Percentiles rank a stretch among this genome's conserved stretches.
phyloP scores from a whole-genome alignment of 495 filamentous ascomycete genomes.

The Tuber aestivum region DNA sequence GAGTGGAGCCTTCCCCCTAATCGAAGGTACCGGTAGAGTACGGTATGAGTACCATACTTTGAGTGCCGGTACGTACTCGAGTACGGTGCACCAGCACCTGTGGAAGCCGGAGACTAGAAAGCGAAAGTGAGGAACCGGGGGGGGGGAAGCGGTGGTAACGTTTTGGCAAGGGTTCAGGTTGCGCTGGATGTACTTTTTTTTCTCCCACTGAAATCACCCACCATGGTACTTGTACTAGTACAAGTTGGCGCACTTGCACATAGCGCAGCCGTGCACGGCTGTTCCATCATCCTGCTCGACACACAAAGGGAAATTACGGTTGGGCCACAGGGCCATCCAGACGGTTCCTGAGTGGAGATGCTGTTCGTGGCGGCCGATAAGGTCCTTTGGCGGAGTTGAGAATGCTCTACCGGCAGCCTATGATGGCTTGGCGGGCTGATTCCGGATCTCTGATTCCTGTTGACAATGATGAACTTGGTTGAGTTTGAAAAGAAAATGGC shows the following conservation, averaged over 20 bases:
- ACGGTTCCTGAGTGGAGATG: slow-evolving; percentile 20
- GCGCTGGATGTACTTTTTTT: slow-evolving; percentile 27
- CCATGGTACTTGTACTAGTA: too few relatives aligned
- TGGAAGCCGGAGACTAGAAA: not conserved
- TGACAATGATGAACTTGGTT: not conserved
- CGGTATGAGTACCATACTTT: not conserved
- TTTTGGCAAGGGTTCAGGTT: slow-evolving; percentile 27
- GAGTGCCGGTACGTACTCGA: too few relatives aligned
- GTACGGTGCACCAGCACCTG: too few relatives aligned
- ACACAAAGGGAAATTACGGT: slow-evolving; percentile 35
- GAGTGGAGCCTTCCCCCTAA: not conserved
- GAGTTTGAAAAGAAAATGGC: not conserved
- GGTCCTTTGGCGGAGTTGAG: not conserved
- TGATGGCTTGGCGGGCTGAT: not conserved
- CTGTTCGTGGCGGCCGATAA: slow-evolving; percentile 19
- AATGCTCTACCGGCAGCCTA: not conserved
- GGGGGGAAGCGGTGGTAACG: not conserved
- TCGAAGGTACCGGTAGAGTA: too few relatives aligned
- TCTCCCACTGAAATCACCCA: not conserved
- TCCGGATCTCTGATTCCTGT: not conserved
- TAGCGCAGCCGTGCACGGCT: too few relatives aligned
- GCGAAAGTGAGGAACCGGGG: not conserved
- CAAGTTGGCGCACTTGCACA: slow-evolving; percentile 33
- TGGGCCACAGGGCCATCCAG: slow-evolving; percentile 24
- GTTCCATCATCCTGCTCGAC: slow-evolving; percentile 21